Evolutionary conservation across 306 rosid genomes (phyloP).

Genomic region (Mucuna pruriens): DNA sequence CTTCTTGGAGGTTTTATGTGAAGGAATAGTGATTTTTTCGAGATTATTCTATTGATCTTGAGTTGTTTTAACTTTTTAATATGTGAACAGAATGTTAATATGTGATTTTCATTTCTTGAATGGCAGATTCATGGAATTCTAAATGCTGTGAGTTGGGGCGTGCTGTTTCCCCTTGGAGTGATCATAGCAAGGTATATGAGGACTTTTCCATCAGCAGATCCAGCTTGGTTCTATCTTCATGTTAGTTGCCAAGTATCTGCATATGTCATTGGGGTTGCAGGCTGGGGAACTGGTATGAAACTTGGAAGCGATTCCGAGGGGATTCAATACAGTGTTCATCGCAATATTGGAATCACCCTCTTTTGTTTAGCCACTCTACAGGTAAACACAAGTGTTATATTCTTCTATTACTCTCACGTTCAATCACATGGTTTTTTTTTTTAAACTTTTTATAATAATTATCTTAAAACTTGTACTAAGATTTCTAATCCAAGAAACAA

Average conservation of each 20-base stretch:
- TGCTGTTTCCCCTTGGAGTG: conserved; percentile 80
- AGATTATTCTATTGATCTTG: not conserved
- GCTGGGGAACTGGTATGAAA: conserved; percentile 90
- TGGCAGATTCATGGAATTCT: conserved; percentile 80
- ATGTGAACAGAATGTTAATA: not conserved
- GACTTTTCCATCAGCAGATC: conserved; percentile 75
- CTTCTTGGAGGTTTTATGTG: not conserved
- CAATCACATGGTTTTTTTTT: no score
- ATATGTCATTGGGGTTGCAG: conserved; percentile 85
- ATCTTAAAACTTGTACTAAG: no score
- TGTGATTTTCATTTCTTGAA: conserved; percentile 7
- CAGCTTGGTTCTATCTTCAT: conserved; percentile 95
- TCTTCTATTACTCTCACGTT: not conserved
- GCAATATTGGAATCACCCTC: conserved; percentile 77
- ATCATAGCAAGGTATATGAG: conserved; percentile 79
- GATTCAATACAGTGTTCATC: conserved; percentile 47
- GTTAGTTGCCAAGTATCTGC: conserved; percentile 67
- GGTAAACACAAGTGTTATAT: conserved; percentile 44
- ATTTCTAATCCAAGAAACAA: not conserved
- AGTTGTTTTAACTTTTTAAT: not conserved
- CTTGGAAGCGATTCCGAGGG: conserved; percentile 76
- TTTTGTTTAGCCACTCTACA: conserved; percentile 79
- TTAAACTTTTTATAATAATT: no score
- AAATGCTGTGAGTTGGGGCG: conserved; percentile 93
- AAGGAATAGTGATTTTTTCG: not conserved